Conservation (phyloP, 306 rosid species). For the Calophaca sinica region DNA sequence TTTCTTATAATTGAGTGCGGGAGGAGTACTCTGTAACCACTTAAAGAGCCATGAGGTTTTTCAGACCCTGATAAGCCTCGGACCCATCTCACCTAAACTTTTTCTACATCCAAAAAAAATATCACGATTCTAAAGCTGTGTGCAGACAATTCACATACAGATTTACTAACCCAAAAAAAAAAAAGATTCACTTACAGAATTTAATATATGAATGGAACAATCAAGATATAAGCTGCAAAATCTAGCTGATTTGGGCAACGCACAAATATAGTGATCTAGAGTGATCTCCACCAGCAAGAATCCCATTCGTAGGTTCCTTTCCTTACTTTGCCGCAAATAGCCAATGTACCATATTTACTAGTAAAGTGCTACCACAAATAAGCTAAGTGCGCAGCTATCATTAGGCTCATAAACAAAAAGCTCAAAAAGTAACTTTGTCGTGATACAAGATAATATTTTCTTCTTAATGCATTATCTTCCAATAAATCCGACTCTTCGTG, state of each 20-base stretch:
- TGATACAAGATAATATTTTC: slow-evolving; percentile 12
- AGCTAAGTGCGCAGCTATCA: slow-evolving; percentile 38
- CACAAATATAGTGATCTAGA: background rate
- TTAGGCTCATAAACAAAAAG: slow-evolving; percentile 38
- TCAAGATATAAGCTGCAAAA: slow-evolving; percentile 8
- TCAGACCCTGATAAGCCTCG: too few species aligned
- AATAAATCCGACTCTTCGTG: slow-evolving; percentile 31
- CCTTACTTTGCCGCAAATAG: slow-evolving; percentile 7
- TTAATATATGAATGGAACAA: background rate
- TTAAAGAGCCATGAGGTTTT: too few species aligned
- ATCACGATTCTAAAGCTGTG: too few species aligned
- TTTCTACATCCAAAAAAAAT: too few species aligned
- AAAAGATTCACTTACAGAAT: background rate
- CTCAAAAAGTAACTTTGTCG: slow-evolving; percentile 27
- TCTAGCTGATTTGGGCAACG: slow-evolving; percentile 18
- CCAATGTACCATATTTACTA: background rate
- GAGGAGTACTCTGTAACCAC: too few species aligned
- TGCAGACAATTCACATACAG: too few species aligned
- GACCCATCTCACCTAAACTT: too few species aligned
- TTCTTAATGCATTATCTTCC: slow-evolving; percentile 6
- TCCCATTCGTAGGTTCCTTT: slow-evolving; percentile 21
- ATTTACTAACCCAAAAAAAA: too few species aligned
- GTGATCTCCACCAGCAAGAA: slow-evolving; percentile 2
- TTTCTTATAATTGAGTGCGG: too few species aligned
- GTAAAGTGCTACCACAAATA: slow-evolving; percentile 28